Percentiles rank a stretch among this genome's conserved stretches.
These are phyloP conservation scores for Lycium ferocissimum DNA, from an alignment of 257 asterid species.

Conservation along the genomic window DNA sequence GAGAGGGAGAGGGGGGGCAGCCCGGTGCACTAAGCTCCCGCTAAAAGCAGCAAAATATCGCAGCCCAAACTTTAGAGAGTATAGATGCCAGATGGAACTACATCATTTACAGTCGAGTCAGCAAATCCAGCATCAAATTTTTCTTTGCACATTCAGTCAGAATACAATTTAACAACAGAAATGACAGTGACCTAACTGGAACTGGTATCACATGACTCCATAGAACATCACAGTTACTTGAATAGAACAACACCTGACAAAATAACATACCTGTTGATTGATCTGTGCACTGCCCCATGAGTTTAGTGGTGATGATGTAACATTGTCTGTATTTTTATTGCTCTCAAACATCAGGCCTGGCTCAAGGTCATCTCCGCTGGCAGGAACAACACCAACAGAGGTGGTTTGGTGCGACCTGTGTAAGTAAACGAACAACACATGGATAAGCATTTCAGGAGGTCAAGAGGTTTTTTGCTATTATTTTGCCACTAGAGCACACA, in stretches of 20 bases:
- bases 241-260: conserved; percentile 15
- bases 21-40: no score
- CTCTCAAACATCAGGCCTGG: conserved; percentile 58
- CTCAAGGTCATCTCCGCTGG: conserved; percentile 53
- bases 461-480: neutral
- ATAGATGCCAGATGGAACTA: neutral
- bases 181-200: neutral
- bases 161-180: neutral
- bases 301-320: conserved; percentile 42
- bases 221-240: conserved; percentile 1
- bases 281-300: conserved; percentile 53
- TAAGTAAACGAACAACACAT: conserved; percentile 32
- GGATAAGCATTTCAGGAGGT: conserved; percentile 31
- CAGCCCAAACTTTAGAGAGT: neutral
- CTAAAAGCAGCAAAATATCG: neutral
- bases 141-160: neutral
- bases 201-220: neutral
- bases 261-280: conserved; percentile 53
- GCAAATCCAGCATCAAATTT: neutral
- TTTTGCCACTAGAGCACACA: conserved; percentile 29
- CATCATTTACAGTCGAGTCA: neutral
- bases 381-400: conserved; percentile 49
- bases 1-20: no score
- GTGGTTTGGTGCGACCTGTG: conserved; percentile 61
- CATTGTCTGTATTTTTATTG: conserved; percentile 55